phyloP scores from a whole-genome alignment of 495 filamentous ascomycete species.

The Talaromyces liani region DNA sequence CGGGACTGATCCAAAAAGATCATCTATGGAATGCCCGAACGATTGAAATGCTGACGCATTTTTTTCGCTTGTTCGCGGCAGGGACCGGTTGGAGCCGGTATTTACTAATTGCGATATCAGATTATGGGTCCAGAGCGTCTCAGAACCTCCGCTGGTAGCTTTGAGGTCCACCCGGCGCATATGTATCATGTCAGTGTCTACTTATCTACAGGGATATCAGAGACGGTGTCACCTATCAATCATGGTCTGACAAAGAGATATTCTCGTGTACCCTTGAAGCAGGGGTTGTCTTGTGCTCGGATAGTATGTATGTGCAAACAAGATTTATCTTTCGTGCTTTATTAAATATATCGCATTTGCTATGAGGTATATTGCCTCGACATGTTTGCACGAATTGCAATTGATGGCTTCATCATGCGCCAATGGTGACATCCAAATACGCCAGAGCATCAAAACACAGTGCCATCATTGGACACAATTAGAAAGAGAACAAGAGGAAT shows the following conservation, averaged over 20 bases:
- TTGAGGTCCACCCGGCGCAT: not conserved
- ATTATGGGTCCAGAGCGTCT: not conserved
- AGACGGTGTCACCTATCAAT: not conserved
- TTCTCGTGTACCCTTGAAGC: not conserved
- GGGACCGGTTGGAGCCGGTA: not conserved
- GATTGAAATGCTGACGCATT: not conserved
- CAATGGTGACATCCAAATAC: not conserved
- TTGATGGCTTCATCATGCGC: not conserved
- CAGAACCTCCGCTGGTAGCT: not conserved
- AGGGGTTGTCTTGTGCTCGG: not conserved
- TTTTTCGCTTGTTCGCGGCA: conserved; percentile 2
- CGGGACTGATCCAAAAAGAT: not conserved
- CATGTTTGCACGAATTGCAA: not conserved
- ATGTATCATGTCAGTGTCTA: not conserved
- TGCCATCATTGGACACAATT: not conserved
- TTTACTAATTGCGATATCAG: not conserved
- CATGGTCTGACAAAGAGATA: not conserved
- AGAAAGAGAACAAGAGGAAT: not conserved
- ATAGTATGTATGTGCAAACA: too few species aligned
- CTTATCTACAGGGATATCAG: not conserved
- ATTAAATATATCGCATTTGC: not conserved
- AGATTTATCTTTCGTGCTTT: not conserved
- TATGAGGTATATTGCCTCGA: not conserved
- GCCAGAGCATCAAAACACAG: not conserved
- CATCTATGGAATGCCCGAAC: not conserved